phyloP scores from a whole-genome alignment of 495 filamentous ascomycete species.

The Hyaloscypha hepaticicola region DNA sequence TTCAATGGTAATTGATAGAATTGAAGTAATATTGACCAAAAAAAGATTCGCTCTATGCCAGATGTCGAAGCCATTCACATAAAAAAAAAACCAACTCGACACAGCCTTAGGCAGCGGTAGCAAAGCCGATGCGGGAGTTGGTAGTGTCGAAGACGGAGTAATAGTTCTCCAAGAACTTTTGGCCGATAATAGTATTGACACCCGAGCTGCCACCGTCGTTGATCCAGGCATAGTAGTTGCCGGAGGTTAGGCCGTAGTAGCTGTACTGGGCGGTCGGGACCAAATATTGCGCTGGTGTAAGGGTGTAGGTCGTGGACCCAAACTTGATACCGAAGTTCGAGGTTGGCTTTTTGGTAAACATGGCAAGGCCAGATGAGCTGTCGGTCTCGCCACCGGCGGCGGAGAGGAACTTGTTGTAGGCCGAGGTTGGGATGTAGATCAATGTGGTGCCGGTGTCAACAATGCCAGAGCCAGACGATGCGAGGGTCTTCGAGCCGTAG shows the following conservation, averaged over 20 bases:
- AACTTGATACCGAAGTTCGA: slow-evolving; percentile 25
- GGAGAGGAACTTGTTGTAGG: slow-evolving; percentile 24
- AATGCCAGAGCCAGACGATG: slow-evolving; percentile 19
- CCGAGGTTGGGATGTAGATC: slow-evolving; percentile 20
- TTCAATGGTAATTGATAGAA: too few relatives aligned
- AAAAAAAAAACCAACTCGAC: background rate
- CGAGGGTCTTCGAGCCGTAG: slow-evolving; percentile 16
- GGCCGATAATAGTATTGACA: slow-evolving; percentile 24
- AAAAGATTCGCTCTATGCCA: too few relatives aligned
- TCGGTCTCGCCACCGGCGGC: slow-evolving; percentile 19
- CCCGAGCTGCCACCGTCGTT: slow-evolving; percentile 23
- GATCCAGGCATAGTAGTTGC: slow-evolving; percentile 24
- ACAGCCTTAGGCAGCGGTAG: slow-evolving; percentile 20
- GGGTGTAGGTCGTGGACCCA: slow-evolving; percentile 22
- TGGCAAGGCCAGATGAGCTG: slow-evolving; percentile 22
- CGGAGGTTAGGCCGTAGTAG: slow-evolving; percentile 12
- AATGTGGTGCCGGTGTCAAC: slow-evolving; percentile 23
- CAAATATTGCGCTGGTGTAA: slow-evolving; percentile 21
- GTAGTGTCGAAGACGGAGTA: slow-evolving; percentile 21
- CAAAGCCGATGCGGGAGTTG: slow-evolving; percentile 23
- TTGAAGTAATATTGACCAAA: too few relatives aligned
- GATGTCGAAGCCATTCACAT: too few relatives aligned
- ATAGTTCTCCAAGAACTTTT: slow-evolving; percentile 24
- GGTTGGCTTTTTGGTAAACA: slow-evolving; percentile 15
- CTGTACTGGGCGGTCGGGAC: slow-evolving; percentile 23